phyloP scores from a whole-genome alignment of 306 rosid genomes.

The Senna tora region DNA sequence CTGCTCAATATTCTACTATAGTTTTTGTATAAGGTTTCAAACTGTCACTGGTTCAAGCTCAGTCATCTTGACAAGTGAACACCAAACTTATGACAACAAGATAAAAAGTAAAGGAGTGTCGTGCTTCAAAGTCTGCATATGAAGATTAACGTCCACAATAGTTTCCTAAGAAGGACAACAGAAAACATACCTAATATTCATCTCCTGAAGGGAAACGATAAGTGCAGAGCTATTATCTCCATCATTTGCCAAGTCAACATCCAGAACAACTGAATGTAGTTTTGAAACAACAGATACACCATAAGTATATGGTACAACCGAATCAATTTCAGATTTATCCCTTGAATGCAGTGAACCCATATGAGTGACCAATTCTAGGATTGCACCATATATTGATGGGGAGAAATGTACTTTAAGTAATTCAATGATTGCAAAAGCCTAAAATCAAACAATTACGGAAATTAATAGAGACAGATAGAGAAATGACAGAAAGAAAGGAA shows the following conservation, averaged over 20 bases:
- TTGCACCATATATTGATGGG: slow-evolving; percentile 63
- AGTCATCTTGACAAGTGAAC: not conserved
- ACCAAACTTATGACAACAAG: not conserved
- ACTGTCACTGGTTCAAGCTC: not conserved
- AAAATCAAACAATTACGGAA: slow-evolving; percentile 40
- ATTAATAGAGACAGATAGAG: slow-evolving; percentile 13
- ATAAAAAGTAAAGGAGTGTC: not conserved
- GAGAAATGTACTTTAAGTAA: slow-evolving; percentile 67
- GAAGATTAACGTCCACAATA: slow-evolving; percentile 11
- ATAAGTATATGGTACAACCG: slow-evolving; percentile 46
- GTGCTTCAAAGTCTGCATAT: not conserved
- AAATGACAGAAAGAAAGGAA: not conserved
- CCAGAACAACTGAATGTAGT: slow-evolving; percentile 54
- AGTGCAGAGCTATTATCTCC: slow-evolving; percentile 57
- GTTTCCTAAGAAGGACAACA: not conserved
- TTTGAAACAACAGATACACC: slow-evolving; percentile 52
- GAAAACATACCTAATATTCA: slow-evolving; percentile 58
- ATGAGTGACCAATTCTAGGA: slow-evolving; percentile 54
- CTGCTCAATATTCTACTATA: too few species aligned
- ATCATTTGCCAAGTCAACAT: slow-evolving; percentile 67
- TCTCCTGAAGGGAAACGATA: slow-evolving; percentile 53
- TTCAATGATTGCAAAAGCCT: slow-evolving; percentile 60
- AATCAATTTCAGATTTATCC: slow-evolving; percentile 43
- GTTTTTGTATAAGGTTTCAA: not conserved
- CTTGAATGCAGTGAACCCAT: slow-evolving; percentile 37